Base-by-base conservation (phyloP, 2,329 filamentous ascomycete species). In the Paraconiothyrium sp. region DNA sequence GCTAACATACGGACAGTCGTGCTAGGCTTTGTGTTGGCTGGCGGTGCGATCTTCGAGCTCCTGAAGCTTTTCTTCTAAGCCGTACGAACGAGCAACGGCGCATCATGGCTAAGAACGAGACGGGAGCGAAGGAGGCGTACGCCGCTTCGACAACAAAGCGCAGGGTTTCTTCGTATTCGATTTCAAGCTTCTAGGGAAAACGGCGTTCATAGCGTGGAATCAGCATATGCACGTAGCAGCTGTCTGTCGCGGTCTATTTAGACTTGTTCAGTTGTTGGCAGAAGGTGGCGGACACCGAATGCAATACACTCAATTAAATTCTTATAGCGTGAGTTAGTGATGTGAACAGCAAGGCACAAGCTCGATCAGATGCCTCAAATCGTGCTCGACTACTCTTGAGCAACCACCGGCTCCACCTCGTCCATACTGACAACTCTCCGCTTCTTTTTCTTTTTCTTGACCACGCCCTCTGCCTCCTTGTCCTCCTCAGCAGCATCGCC, bases 1-100 rank as follows among this genome's bases (percentile, higher is more conserved):
- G 39, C 57, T 59, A 49, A 59, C 57, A 27, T n/a, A 32, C 32
- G 8, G 13, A 39, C 27, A 89, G 88, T 85, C 54, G 61, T 89
- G 37, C 82, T 90, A 56, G 83, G 84, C n/a, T 90, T 90, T 74
- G 84, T 89, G 57, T 81, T 90, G 51, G 85, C 85, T 71, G 88
- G 88, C 44, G 87, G 88, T 27, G 70, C 89, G 22, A 69, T 88
- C 43, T 85, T 89, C 67, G 87, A 89, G 72, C 72, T 88, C 11
- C 64, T 88, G 22, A 80, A 83, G 63, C 70, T 84, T 60, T 80
- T 84, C 65, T 81, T 83, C 63, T 77, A 71, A 67, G 52, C 59
- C 8, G 10, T 27, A 9, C 32, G 49, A 11, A 16, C 39, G 1
- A 41, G 3, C 39, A n/a, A 41, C 2, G 16, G 39, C 39, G 39